Evolutionary conservation across 2,329 filamentous ascomycete genomes (phyloP), one percentile per base, ranked within the genome.

Genomic region (Paecilomyces formosus): DNA sequence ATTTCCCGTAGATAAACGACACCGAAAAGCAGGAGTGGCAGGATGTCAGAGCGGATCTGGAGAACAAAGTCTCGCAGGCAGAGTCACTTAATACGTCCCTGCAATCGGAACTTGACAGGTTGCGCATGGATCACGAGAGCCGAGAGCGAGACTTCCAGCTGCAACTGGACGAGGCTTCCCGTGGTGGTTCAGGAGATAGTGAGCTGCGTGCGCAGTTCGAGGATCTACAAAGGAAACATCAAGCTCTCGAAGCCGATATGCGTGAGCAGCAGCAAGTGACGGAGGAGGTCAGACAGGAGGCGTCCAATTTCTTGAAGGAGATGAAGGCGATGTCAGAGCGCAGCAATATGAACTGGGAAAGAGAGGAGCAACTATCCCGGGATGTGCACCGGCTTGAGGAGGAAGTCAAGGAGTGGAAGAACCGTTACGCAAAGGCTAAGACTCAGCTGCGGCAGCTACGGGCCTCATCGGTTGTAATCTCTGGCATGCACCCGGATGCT

Each of bases 341-440:
- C 65, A 94, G 89, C 67, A 86, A 86, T 62, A 82, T 87, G 11
- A 87, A 88, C 6, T 88, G 90, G 72, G 91, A 96, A 64, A 88
- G 87, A 64, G 92, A 97, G 72, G 86, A 91, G 55, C 85, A 87
- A 65, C 81, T 97, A 63, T 85, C 89, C 57, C 83, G 82, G 62
- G 88, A 88, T 53, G 87, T 97, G 31, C 82, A 89, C 58, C 80
- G 83, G 57, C 81, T 99, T 5, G 90, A 97, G 73, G 80, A 85
- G 22, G 92, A 97, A 70, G 85, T 96, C 53, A 88, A 88, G 57
- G 87, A 92, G 55, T 99, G 94, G 94, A 91, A 92, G 70, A 86
- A 88, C 65, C 88, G 92, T 53, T 97, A 97, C 70, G 88, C 92
- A 26, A 88, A 88, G 64, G 83, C 90, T 39, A 97, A 95, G 78